Conservation (phyloP, 2,329 filamentous ascomycete genomes). For the Fusarium metavorans region DNA sequence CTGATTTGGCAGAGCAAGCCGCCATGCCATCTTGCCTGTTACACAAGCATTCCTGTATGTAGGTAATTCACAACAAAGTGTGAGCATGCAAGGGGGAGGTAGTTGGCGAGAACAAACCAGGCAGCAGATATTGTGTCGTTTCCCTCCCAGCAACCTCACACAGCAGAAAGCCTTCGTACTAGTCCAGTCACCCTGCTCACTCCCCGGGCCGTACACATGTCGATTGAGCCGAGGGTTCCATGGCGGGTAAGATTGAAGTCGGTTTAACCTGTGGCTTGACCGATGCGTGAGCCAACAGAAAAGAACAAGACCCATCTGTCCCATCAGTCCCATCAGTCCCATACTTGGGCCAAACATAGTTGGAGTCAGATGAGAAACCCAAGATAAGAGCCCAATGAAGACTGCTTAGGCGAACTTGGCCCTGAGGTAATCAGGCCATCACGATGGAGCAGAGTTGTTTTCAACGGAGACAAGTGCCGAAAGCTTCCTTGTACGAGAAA, state of each 20-base stretch:
- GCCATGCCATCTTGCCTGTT: slow-evolving; percentile 18
- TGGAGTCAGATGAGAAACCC: slow-evolving; percentile 9
- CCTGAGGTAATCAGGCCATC: slow-evolving; percentile 9
- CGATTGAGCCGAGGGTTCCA: neutral
- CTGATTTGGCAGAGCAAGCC: slow-evolving; percentile 19
- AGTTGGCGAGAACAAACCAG: neutral
- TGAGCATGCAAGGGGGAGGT: slow-evolving; percentile 3
- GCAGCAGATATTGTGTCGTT: neutral
- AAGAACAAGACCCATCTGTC: neutral
- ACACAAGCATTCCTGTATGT: slow-evolving; percentile 28
- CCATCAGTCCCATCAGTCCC: slow-evolving; percentile 4
- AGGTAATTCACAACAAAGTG: slow-evolving; percentile 3
- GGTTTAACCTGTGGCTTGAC: slow-evolving; percentile 2
- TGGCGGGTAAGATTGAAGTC: neutral
- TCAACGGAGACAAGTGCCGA: slow-evolving; percentile 3
- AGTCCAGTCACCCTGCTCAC: neutral
- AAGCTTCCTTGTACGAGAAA: neutral
- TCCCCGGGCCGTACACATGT: neutral
- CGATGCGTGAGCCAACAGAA: neutral
- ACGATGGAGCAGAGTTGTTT: neutral
- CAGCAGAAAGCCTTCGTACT: neutral
- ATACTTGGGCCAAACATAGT: slow-evolving; percentile 11
- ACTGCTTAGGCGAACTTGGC: neutral
- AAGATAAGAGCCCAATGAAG: slow-evolving; percentile 16
- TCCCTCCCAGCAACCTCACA: neutral